Evolutionary conservation across 495 filamentous ascomycete species (phyloP), one percentile per base, ranked within the genome.

Genomic region (Lichenothelia convexa): DNA sequence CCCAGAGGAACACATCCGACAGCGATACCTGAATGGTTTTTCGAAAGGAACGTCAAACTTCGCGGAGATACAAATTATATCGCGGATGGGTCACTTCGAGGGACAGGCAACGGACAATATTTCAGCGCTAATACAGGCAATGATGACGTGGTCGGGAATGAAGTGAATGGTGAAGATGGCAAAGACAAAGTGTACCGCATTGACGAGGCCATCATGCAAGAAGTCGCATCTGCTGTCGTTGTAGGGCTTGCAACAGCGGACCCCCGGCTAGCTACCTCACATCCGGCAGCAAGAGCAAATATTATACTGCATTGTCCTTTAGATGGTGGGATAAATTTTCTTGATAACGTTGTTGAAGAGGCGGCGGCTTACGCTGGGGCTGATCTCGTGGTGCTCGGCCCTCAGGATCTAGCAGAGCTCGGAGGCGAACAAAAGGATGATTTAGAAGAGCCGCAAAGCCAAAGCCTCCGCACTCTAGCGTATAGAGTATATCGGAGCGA

Each of bases 391-490:
- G 67, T 70, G 17, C 55, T 97, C 9, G 73, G 78, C 53, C 73
- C 84, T 11, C 73, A 79, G 42, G 80, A 84, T 51, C 64, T 97
- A 42, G 79, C 83, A 12, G 64, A 84, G 38, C 60, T 95, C 27
- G 68, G 78, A n/a, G n/a, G n/a, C n/a, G n/a, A n/a, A n/a, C n/a
- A n/a, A n/a, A n/a, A n/a, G n/a, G n/a, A n/a, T n/a, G n/a, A n/a
- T n/a, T n/a, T n/a, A n/a, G n/a, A n/a, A n/a, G n/a, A n/a, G n/a
- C n/a, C n/a, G n/a, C n/a, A n/a, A n/a, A n/a, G n/a, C n/a, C n/a
- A n/a, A n/a, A n/a, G n/a, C n/a, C n/a, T n/a, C n/a, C n/a, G n/a
- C n/a, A n/a, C n/a, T n/a, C n/a, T n/a, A n/a, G n/a, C n/a, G n/a
- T n/a, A n/a, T n/a, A n/a, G n/a, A n/a, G n/a, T n/a, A n/a, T n/a